Evolutionary conservation across 805 yeast genomes (phyloP), one percentile per base, ranked within the genome.

Genomic region (Pichia californica): DNA sequence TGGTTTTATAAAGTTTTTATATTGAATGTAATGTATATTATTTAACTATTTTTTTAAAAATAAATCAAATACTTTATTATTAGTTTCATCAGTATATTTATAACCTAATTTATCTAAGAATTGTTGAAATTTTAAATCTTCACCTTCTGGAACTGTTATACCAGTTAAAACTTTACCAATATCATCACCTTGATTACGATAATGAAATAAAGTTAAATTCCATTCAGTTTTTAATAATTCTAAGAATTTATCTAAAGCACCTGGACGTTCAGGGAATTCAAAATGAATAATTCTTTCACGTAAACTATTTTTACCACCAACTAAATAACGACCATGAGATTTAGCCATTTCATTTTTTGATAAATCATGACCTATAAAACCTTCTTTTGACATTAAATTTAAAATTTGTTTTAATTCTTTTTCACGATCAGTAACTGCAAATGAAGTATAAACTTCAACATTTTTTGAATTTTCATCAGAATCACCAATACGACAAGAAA

Each of bases 201-300:
- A 93, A 64, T 93, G 96, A 81, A 93, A 93, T 55, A 93, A 67
- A 1, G 97, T 84, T 49, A 93, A 78, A 60, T 93, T 93, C 97
- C 98, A 93, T 40, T 80, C 79, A 21, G 74, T 72, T 56, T 82
- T 77, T 59, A 93, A 65, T 15, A 81, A 73, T 23, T 73, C 74
- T 56, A 93, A 72, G 67, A 93, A 93, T 46, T 76, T 83, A 25
- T 83, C 77, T 56, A 93, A 71, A 1, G 99, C 97, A 38, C 96
- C 95, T 2, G 99, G 98, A 57, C 93, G 81, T 59, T 93, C 99
- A 13, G 99, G 99, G 71, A 93, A 94, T 64, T 88, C 96, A 56
- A 93, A 93, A 38, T 83, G 74, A 53, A 80, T 77, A 29, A 93
- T 65, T 54, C 82, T 79, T 64, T 93, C 99, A 51, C 86, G 73